Base-by-base conservation (phyloP, 192 early-diverging fungal genomes). In the Gaertneriomyces semiglobifer region DNA sequence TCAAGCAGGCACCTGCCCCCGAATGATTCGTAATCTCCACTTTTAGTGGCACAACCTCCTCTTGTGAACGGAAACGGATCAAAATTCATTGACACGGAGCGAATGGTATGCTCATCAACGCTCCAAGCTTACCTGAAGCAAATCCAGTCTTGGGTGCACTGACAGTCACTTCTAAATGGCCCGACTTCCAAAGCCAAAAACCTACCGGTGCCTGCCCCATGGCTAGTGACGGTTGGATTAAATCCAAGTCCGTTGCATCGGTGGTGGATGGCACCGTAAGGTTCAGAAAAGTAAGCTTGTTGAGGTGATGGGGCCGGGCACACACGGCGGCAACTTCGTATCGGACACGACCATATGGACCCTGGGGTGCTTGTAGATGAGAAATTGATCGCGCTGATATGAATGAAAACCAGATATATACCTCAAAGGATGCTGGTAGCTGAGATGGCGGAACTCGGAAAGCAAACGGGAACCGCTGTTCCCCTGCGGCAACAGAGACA, bases 11-110 rank as follows among this genome's bases (percentile, higher is more conserved):
- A 6, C 68, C 75, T 54, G 55, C 45, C 38, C 51, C 53, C 5
- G 75, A 76, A 38, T 76, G 62, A 51, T 76, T 76, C 12, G 59
- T 57, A 20, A 76, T 68, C 9, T 68, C 66, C 10, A 76, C 43
- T 20, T 50, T 53, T 10, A 76, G 40, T 7, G 75, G 75, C 6
- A 64, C 58, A 5, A 65, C 58, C 16, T 76, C 75, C 52, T 76
- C 75, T 58, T 58, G 43, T 42, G 18, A 54, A 16, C 18, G 39
- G 4, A 39, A 57, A 5, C 50, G n/a, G n/a, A 11, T 12, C 14
- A 50, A 68, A n/a, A 44, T 55, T 41, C 39, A 52, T 6, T 6
- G n/a, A 52, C 5, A 33, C 25, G 25, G 25, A 33, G 25, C 25
- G 25, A 52, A 18, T 52, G 50, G 50, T 52, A 52, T 18, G 55